phyloP scores from a whole-genome alignment of 768 basidiomycete genomes.

The Lepiota venenata region DNA sequence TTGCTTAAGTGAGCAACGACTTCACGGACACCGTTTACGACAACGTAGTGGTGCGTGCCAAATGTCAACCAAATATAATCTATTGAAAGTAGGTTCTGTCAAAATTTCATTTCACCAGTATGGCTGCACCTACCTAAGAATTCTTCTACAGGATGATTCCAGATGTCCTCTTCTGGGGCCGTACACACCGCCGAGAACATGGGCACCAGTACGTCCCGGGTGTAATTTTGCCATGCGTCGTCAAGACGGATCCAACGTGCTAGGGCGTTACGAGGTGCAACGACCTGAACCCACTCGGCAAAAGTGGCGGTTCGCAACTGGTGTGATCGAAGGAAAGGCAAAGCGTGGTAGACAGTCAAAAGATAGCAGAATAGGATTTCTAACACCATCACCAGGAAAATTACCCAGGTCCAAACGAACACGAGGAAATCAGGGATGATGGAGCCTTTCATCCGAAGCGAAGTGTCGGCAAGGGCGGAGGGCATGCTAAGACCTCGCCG shows the following conservation, averaged over 20 bases:
- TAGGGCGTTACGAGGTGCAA: constrained; percentile 37
- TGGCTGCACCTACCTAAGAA: constrained; percentile 50
- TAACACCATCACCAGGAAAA: constrained; percentile 41
- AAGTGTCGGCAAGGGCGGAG: constrained; percentile 19
- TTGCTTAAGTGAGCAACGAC: constrained; percentile 51
- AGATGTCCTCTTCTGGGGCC: constrained; percentile 50
- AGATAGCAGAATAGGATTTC: constrained; percentile 44
- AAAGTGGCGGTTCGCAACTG: constrained; percentile 36
- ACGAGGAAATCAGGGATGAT: constrained; percentile 8
- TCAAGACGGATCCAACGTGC: constrained; percentile 46
- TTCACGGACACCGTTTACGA: constrained; percentile 53
- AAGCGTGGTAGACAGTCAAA: constrained; percentile 36
- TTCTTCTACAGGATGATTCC: constrained; percentile 58
- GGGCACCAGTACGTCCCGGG: constrained; percentile 51
- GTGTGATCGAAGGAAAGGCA: constrained; percentile 37
- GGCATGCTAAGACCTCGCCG: constrained; percentile 51
- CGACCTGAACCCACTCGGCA: constrained; percentile 42
- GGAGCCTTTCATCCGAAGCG: constrained; percentile 5
- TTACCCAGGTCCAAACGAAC: constrained; percentile 25
- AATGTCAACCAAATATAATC: constrained; percentile 73
- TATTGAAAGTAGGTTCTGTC: constrained; percentile 18
- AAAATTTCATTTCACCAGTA: background rate
- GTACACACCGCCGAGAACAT: constrained; percentile 76
- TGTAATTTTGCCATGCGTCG: constrained; percentile 47
- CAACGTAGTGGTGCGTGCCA: constrained; percentile 67